Evolutionary conservation across 495 filamentous ascomycete genomes (phyloP).

Genomic region (Xylaria castorea): DNA sequence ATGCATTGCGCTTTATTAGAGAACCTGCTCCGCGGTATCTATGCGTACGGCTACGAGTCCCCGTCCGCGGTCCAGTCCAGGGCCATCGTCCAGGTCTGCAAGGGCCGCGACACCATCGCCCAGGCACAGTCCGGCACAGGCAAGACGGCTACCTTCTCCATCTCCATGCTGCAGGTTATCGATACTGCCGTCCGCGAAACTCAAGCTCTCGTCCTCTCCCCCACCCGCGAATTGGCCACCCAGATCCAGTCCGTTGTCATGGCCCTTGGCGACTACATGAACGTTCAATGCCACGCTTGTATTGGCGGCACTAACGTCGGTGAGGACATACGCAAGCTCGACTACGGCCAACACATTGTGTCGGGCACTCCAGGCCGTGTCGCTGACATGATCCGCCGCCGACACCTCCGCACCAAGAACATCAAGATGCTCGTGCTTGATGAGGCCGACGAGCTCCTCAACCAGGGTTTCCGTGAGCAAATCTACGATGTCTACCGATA

Average conservation of each 20-base stretch:
- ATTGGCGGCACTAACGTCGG: conserved; percentile 98
- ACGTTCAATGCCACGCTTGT: conserved; percentile 97
- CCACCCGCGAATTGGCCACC: conserved; percentile 95
- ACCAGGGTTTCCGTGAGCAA: conserved; percentile 97
- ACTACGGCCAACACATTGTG: conserved; percentile 96
- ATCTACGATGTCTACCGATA: conserved; percentile 99
- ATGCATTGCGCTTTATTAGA: conserved; percentile 51
- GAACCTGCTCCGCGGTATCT: conserved; percentile 94
- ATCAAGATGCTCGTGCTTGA: conserved; percentile 99
- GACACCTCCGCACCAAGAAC: conserved; percentile 86
- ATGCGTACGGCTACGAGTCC: conserved; percentile 97
- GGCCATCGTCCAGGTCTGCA: conserved; percentile 98
- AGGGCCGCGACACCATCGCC: conserved; percentile 96
- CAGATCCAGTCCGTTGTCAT: conserved; percentile 98
- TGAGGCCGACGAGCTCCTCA: conserved; percentile 89
- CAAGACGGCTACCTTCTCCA: conserved; percentile 98
- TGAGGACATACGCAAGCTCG: conserved; percentile 95
- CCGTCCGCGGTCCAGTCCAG: conserved; percentile 96
- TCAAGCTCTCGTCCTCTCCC: conserved; percentile 95
- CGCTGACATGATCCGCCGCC: conserved; percentile 98
- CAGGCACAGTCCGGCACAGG: conserved; percentile 99
- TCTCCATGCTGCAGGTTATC: conserved; percentile 95
- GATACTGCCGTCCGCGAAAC: conserved; percentile 83
- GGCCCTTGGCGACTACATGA: conserved; percentile 99
- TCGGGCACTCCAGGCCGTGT: conserved; percentile 96